Evolutionary conservation across 140 eudicot genomes (phyloP), one percentile per base, ranked within the genome.

Genomic region (Cichorium intybus): DNA sequence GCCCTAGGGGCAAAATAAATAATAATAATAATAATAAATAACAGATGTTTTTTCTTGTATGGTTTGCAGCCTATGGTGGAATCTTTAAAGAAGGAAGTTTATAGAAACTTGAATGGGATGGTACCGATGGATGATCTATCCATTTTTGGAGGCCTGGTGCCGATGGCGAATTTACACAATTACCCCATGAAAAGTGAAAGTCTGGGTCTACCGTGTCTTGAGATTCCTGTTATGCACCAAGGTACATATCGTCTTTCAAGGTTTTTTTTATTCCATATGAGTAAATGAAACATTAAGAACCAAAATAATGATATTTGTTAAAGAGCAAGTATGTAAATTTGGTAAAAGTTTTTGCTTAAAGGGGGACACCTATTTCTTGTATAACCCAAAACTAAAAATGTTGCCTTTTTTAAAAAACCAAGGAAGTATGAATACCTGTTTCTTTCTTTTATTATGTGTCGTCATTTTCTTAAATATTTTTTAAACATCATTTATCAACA

Each of bases 11-110:
- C 11, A 34, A 34, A 34, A 39, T 6, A 39, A 39, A 11, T 39
- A 12, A 39, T 9, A 15, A 7, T 31, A 31, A 43, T 43, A 43
- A 43, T 6, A 11, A 34, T 7, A 0, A 34, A 34, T 7, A 34
- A 34, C 12, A 7, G 4, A 39, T 39, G n/a, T 39, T 37, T 37
- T 39, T 39, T 39, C 14, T 0, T 39, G 16, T 39, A 39, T 39
- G 46, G n/a, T 71, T 68, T 57, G 46, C 91, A 81, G 91, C 60
- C 69, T 20, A n/a, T 57, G 43, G 84, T 84, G 69, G 87, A 81
- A 47, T 56, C 62, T 9, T 53, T 74, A 69, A 80, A 81, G 65
- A 75, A 29, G 6, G 60, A 47, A 56, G 80, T 77, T 45, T 84
- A 74, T 37, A 37, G 8, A 54, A 77, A 75, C 66, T 27, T 56